These are phyloP conservation scores for Massospora cicadina DNA, from an alignment of 371 early-diverging fungal genomes.

Conservation along the genomic window DNA sequence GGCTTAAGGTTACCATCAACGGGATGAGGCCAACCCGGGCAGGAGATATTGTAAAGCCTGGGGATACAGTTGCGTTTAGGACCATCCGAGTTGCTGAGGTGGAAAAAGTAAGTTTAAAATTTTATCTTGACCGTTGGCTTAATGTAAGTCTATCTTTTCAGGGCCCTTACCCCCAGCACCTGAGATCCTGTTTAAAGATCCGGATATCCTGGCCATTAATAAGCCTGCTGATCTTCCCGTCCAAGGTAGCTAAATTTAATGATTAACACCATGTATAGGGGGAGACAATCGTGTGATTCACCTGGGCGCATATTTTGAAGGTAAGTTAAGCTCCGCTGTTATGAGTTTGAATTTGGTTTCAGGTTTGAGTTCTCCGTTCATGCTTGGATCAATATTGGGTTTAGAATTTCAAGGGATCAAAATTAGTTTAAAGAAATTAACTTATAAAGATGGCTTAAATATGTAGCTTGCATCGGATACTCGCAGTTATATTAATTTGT, in stretches of 20 bases:
- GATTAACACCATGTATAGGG: background rate
- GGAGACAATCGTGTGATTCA: slow-evolving; percentile 1
- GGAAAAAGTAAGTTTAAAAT: background rate
- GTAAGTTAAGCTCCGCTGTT: no score
- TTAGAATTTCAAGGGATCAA: no score
- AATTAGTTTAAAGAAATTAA: no score
- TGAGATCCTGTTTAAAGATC: background rate
- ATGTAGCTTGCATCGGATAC: no score
- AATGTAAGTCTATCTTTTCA: no score
- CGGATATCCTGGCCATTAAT: background rate
- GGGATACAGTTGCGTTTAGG: background rate
- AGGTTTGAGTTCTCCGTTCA: no score
- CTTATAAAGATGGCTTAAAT: no score
- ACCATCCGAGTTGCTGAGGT: background rate
- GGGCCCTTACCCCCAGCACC: no score
- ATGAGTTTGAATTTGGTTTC: no score
- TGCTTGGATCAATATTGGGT: no score
- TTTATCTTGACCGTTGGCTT: no score
- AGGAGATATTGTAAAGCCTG: background rate
- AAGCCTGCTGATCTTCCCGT: background rate
- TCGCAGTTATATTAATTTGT: no score
- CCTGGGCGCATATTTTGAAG: background rate
- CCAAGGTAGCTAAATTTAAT: background rate
- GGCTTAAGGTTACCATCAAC: background rate
- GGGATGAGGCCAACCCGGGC: background rate